Conservation (phyloP, 2,329 filamentous ascomycete genomes). For the Macrophomina pseudophaseolina region DNA sequence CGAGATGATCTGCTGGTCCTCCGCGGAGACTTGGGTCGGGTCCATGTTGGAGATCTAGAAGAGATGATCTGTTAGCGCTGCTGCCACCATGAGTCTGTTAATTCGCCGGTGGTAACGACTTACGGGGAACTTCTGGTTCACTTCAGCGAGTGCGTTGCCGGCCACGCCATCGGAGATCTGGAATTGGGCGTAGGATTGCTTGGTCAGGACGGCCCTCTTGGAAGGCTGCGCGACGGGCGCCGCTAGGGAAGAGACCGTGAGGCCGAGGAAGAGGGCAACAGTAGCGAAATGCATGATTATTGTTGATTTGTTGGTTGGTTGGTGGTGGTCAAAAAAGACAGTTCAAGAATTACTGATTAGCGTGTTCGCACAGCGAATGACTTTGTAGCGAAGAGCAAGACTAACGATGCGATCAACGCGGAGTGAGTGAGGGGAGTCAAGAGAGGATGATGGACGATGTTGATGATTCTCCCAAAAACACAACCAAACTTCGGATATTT, state of each 20-base stretch:
- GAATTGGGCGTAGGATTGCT: slow-evolving; percentile 47
- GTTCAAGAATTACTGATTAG: slow-evolving; percentile 9
- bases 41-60: slow-evolving; percentile 52
- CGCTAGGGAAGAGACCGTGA: slow-evolving; percentile 36
- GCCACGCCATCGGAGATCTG: slow-evolving; percentile 58
- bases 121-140: slow-evolving; percentile 61
- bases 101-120: slow-evolving; percentile 13
- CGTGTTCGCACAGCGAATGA: slow-evolving; percentile 17
- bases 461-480: background rate
- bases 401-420: slow-evolving; percentile 16
- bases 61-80: background rate
- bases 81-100: no score
- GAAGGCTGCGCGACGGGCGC: slow-evolving; percentile 29
- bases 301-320: background rate
- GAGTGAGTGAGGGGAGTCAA: background rate
- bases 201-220: slow-evolving; percentile 27
- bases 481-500: slow-evolving; percentile 3
- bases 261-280: slow-evolving; percentile 35
- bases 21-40: slow-evolving; percentile 53
- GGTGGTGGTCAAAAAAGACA: background rate
- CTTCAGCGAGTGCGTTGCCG: slow-evolving; percentile 60
- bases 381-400: background rate
- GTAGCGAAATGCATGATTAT: slow-evolving; percentile 29
- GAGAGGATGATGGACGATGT: background rate
- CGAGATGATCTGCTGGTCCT: slow-evolving; percentile 59